phyloP scores from a whole-genome alignment of 1,284 basidiomycete species.

The Rhizoctonia solani region DNA sequence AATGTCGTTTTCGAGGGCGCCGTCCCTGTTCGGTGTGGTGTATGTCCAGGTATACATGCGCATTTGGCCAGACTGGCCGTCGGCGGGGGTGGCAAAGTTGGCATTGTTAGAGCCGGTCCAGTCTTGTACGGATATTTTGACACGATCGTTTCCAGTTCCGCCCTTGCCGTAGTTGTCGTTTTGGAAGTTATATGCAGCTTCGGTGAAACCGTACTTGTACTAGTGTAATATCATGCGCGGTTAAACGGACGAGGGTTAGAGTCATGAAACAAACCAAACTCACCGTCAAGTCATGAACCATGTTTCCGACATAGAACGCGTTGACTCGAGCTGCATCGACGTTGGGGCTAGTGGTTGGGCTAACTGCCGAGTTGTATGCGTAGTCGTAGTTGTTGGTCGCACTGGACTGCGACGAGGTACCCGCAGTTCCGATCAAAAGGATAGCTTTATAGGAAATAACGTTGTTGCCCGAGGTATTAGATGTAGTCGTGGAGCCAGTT shows the following conservation, averaged over 20 bases:
- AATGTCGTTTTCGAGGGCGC: constrained; percentile 32
- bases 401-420: neutral
- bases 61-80: constrained; percentile 28
- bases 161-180: constrained; percentile 30
- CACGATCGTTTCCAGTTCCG: constrained; percentile 31
- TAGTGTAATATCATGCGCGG: constrained; percentile 52
- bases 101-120: constrained; percentile 35
- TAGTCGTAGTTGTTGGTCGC: constrained; percentile 46
- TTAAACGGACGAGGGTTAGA: too few relatives aligned
- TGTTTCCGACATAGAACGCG: constrained; percentile 57
- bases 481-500: neutral
- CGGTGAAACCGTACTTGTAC: constrained; percentile 50
- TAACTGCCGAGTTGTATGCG: constrained; percentile 47
- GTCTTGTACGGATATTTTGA: constrained; percentile 35
- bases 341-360: constrained; percentile 48
- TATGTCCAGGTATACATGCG: constrained; percentile 33
- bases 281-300: constrained; percentile 46
- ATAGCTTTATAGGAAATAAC: constrained; percentile 43
- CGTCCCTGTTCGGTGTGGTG: constrained; percentile 32
- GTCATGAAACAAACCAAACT: too few relatives aligned
- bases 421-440: too few relatives aligned
- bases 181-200: constrained; percentile 44
- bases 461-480: constrained; percentile 33
- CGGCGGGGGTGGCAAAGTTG: constrained; percentile 33
- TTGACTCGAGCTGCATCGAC: constrained; percentile 55